Evolutionary conservation across 345 rosid genomes (phyloP).

Genomic region (Salix suchowensis): DNA sequence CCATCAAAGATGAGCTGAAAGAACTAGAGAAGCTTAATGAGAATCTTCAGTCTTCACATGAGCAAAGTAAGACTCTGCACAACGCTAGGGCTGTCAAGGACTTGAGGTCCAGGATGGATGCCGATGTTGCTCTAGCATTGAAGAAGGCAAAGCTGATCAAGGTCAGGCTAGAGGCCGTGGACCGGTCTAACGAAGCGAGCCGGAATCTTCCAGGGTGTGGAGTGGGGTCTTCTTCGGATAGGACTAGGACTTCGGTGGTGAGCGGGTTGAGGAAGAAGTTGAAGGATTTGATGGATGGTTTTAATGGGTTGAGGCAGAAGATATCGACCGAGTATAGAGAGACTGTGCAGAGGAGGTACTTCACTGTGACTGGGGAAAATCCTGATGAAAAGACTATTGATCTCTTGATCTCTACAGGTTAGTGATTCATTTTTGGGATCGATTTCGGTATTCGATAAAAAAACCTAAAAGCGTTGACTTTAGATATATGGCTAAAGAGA

Average conservation of each 20-base stretch:
- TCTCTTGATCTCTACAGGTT: conserved; percentile 86
- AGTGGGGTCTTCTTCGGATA: conserved; percentile 83
- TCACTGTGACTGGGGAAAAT: conserved; percentile 88
- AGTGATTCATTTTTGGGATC: background rate
- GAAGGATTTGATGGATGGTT: conserved; percentile 84
- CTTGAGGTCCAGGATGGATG: conserved; percentile 74
- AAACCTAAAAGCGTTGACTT: background rate
- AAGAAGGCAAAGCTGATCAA: conserved; percentile 78
- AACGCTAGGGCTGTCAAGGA: conserved; percentile 72
- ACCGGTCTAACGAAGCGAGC: conserved; percentile 79
- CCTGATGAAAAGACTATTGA: conserved; percentile 77
- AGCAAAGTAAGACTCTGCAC: conserved; percentile 86
- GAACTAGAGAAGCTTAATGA: conserved; percentile 64
- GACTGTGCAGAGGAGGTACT: conserved; percentile 89
- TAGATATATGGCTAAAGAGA: background rate
- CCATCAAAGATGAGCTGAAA: conserved; percentile 68
- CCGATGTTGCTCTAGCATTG: conserved; percentile 66
- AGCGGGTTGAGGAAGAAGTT: conserved; percentile 89
- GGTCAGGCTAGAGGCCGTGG: conserved; percentile 79
- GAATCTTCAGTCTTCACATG: conserved; percentile 63
- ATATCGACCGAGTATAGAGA: conserved; percentile 79
- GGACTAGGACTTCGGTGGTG: conserved; percentile 77
- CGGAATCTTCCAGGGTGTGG: conserved; percentile 77
- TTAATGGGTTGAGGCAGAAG: conserved; percentile 58
- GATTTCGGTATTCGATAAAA: background rate